phyloP scores from a whole-genome alignment of 2,329 filamentous ascomycete genomes.

The Periconia macrospinosa region DNA sequence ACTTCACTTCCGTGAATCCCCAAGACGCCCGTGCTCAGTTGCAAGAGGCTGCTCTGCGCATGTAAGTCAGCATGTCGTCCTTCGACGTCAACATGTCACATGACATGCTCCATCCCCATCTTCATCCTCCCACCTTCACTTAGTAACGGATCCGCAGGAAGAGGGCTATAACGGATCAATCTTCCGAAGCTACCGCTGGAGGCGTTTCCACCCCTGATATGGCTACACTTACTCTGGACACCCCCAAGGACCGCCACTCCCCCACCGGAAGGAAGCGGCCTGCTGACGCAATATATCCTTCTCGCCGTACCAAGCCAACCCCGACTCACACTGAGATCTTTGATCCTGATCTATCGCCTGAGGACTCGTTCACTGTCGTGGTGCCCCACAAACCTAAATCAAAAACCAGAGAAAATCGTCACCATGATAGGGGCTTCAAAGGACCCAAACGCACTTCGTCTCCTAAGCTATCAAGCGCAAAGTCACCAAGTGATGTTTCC shows the following conservation, averaged over 20 bases:
- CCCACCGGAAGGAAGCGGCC: slow-evolving; percentile 32
- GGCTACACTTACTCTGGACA: slow-evolving; percentile 27
- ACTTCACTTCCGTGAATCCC: slow-evolving; percentile 20
- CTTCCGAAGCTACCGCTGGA: slow-evolving; percentile 29
- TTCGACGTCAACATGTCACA: slow-evolving; percentile 1
- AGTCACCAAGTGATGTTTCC: slow-evolving; percentile 28
- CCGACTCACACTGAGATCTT: slow-evolving; percentile 22
- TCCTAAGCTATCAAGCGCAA: slow-evolving; percentile 22
- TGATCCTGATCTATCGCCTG: slow-evolving; percentile 27
- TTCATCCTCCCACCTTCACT: slow-evolving; percentile 4
- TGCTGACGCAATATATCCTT: slow-evolving; percentile 29
- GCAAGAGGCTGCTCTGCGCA: slow-evolving; percentile 21
- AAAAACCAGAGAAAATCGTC: slow-evolving; percentile 20
- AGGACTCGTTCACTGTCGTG: slow-evolving; percentile 19
- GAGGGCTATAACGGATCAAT: slow-evolving; percentile 20
- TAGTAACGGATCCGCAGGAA: slow-evolving; percentile 10
- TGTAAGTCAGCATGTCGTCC: slow-evolving; percentile 19
- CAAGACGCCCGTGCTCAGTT: slow-evolving; percentile 24
- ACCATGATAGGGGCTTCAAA: slow-evolving; percentile 24
- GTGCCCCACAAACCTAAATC: slow-evolving; percentile 16
- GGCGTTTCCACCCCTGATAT: slow-evolving; percentile 34
- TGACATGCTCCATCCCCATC: neutral
- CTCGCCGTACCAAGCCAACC: slow-evolving; percentile 25
- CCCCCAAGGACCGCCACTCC: slow-evolving; percentile 20
- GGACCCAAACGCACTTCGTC: slow-evolving; percentile 7